Conservation (phyloP, 2,329 filamentous ascomycete species). For the Botryotinia convoluta region DNA sequence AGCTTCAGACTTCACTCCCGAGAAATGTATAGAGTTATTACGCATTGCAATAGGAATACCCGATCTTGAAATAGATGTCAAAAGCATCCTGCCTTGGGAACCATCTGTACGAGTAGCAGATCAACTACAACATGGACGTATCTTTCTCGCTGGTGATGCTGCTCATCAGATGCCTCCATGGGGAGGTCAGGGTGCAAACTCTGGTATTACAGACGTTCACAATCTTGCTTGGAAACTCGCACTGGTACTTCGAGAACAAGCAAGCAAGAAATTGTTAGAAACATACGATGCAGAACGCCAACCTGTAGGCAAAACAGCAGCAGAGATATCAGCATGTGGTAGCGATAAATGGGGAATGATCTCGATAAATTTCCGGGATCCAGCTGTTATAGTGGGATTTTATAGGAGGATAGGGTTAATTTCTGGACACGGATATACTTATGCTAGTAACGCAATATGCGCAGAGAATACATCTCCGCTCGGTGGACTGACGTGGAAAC, state of each 20-base stretch:
- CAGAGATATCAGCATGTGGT: slow-evolving; percentile 19
- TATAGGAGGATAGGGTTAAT: slow-evolving; percentile 17
- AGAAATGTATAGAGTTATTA: slow-evolving; percentile 32
- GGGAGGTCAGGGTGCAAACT: slow-evolving; percentile 45
- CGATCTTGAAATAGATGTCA: slow-evolving; percentile 35
- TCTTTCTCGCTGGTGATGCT: slow-evolving; percentile 49
- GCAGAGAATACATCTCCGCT: slow-evolving; percentile 24
- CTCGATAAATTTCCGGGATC: slow-evolving; percentile 3
- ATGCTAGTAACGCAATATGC: slow-evolving; percentile 18
- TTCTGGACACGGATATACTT: slow-evolving; percentile 25
- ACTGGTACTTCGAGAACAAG: slow-evolving; percentile 35
- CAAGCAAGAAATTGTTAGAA: slow-evolving; percentile 34
- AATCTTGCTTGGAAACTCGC: slow-evolving; percentile 47
- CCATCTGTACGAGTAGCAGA: slow-evolving; percentile 36
- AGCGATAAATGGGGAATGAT: slow-evolving; percentile 23
- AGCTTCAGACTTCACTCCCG: slow-evolving; percentile 25
- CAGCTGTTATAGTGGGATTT: neutral
- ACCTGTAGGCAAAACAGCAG: slow-evolving; percentile 36
- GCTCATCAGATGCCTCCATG: slow-evolving; percentile 49
- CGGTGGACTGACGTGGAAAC: slow-evolving; percentile 33
- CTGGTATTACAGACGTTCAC: slow-evolving; percentile 42
- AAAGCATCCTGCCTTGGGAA: slow-evolving; percentile 40
- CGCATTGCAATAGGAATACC: slow-evolving; percentile 36
- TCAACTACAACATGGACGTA: slow-evolving; percentile 33
- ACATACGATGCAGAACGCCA: slow-evolving; percentile 43